Evolutionary conservation across 1,284 basidiomycete genomes (phyloP).

Genomic region (Vanrija sp.): DNA sequence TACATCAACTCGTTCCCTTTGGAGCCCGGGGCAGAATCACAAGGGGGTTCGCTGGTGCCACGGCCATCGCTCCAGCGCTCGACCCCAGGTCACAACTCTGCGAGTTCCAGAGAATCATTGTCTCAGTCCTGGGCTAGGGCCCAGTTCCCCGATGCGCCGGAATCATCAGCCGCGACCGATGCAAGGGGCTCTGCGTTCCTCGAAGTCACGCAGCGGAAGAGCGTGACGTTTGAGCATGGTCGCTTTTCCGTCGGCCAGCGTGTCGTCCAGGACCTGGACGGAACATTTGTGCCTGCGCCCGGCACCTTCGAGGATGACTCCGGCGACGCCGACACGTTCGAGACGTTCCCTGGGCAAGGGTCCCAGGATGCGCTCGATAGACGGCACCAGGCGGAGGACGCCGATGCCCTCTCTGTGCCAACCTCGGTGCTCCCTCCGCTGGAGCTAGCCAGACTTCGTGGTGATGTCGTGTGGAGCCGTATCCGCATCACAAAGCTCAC

Average conservation of each 20-base stretch:
- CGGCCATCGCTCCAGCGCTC: too few relatives aligned
- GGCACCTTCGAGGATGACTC: too few relatives aligned
- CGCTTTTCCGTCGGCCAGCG: conserved; percentile 66
- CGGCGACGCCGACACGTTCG: too few relatives aligned
- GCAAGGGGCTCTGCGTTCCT: conserved; percentile 4
- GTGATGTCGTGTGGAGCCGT: conserved; percentile 4
- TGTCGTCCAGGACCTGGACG: conserved; percentile 57
- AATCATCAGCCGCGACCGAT: not conserved
- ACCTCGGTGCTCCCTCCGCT: not conserved
- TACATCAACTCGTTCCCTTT: conserved; percentile 65
- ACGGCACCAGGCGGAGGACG: too few relatives aligned
- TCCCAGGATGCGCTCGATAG: too few relatives aligned
- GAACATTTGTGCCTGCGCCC: conserved; percentile 48
- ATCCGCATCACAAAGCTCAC: conserved; percentile 54
- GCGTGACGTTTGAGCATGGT: conserved; percentile 51
- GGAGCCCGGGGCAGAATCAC: conserved; percentile 9
- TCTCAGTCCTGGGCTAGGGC: not conserved
- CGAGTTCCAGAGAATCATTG: not conserved
- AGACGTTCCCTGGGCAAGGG: too few relatives aligned
- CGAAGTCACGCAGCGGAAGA: conserved; percentile 9
- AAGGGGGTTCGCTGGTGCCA: not conserved
- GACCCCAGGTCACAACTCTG: too few relatives aligned
- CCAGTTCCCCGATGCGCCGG: not conserved
- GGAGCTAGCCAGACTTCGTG: not conserved
- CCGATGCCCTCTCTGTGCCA: not conserved